Conservation (phyloP, 148 eudicot genomes). For the Cornus kousa region DNA sequence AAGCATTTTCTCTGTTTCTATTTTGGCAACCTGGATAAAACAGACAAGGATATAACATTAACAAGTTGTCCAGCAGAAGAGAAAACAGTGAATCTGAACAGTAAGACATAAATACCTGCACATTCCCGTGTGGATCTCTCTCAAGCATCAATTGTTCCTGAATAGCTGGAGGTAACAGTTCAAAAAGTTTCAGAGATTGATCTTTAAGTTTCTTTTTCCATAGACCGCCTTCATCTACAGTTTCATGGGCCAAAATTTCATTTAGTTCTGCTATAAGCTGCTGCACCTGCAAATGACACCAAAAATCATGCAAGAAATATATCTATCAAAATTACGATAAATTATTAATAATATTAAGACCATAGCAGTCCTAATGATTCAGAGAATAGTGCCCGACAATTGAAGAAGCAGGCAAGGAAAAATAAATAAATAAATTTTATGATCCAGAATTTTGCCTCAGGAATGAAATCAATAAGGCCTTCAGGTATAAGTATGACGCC, state of each 20-base stretch:
- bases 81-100: background rate
- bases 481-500: constrained; percentile 95
- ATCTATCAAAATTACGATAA: background rate
- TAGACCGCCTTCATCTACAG: constrained; percentile 70
- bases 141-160: constrained; percentile 89
- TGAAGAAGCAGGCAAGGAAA: background rate
- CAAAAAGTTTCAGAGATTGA: constrained; percentile 58
- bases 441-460: constrained; percentile 46
- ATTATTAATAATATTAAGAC: background rate
- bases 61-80: background rate
- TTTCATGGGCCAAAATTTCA: constrained; percentile 84
- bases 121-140: constrained; percentile 89
- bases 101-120: constrained; percentile 41
- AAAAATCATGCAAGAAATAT: background rate
- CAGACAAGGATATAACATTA: background rate
- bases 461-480: constrained; percentile 93
- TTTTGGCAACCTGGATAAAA: constrained; percentile 77
- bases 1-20: constrained; percentile 98
- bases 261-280: constrained; percentile 81
- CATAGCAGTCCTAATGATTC: background rate
- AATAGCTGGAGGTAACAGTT: constrained; percentile 68
- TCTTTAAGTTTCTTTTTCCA: constrained; percentile 71
- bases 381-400: background rate
- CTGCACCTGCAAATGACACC: constrained; percentile 54
- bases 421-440: background rate